Percentiles rank a stretch among this genome's conserved stretches.
Evolutionary conservation across 371 early-diverging fungal species (phyloP).

Genomic region (Parasitella parasitica): DNA sequence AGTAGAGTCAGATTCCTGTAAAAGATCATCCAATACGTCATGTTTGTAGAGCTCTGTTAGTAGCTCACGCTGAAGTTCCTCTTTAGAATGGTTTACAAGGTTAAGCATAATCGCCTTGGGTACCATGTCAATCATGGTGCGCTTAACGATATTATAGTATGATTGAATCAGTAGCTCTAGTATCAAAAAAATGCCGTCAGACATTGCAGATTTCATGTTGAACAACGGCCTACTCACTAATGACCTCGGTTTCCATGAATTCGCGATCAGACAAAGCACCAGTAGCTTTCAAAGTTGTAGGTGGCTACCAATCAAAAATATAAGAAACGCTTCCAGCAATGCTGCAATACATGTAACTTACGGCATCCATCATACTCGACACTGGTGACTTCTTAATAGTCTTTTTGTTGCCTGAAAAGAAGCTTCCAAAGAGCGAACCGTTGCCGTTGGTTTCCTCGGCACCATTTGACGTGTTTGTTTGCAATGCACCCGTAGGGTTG

Average conservation of each 20-base stretch:
- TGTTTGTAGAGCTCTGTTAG: slow-evolving; percentile 95
- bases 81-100: slow-evolving; percentile 88
- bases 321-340: neutral
- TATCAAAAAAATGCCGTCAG: neutral
- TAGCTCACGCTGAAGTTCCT: slow-evolving; percentile 93
- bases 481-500: slow-evolving; percentile 25
- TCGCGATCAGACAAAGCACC: slow-evolving; percentile 96
- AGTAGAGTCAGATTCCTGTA: slow-evolving; percentile 94
- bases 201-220: neutral
- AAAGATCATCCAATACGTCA: slow-evolving; percentile 85
- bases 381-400: slow-evolving; percentile 51
- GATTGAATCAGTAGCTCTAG: slow-evolving; percentile 89
- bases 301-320: slow-evolving; percentile 61
- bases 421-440: slow-evolving; percentile 93
- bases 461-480: slow-evolving; percentile 26
- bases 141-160: slow-evolving; percentile 97
- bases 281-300: slow-evolving; percentile 90
- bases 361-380: slow-evolving; percentile 69
- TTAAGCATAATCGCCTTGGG: slow-evolving; percentile 99
- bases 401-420: slow-evolving; percentile 82
- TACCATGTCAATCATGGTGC: slow-evolving; percentile 96
- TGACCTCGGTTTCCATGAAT: slow-evolving; percentile 96
- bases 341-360: slow-evolving; percentile 29
- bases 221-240: slow-evolving; percentile 76
- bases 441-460: slow-evolving; percentile 19